phyloP scores from a whole-genome alignment of 495 filamentous ascomycete species.

The Penicillium lividum region DNA sequence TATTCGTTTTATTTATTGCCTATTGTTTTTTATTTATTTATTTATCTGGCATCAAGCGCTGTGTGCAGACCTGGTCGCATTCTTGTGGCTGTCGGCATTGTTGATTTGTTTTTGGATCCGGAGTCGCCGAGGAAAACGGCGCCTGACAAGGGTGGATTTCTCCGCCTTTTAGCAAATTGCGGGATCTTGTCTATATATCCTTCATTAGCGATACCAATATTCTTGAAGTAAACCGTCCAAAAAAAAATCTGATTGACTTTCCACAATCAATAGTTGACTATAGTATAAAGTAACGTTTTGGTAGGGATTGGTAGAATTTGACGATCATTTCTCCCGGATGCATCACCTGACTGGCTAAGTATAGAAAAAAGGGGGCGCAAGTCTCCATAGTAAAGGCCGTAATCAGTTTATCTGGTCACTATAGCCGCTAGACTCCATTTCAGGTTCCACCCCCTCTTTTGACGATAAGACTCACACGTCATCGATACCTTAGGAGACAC shows the following conservation, averaged over 20 bases:
- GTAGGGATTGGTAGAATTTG: not conserved
- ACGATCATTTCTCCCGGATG: not conserved
- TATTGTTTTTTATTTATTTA: not conserved
- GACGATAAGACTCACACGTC: conserved; percentile 33
- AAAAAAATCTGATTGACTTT: not conserved
- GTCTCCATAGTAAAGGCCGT: conserved; percentile 2
- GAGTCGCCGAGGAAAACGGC: conserved; percentile 22
- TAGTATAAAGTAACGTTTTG: conserved; percentile 2
- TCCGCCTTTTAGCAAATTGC: conserved; percentile 8
- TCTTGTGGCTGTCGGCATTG: conserved; percentile 12
- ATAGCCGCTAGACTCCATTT: conserved; percentile 6
- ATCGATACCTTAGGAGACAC: conserved; percentile 12
- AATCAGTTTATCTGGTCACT: not conserved
- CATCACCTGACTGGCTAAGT: conserved; percentile 6
- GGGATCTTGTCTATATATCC: conserved; percentile 28
- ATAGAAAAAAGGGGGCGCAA: not conserved
- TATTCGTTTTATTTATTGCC: conserved; percentile 21
- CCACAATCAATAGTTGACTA: not conserved
- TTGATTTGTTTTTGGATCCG: conserved; percentile 18
- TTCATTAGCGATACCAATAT: conserved; percentile 7
- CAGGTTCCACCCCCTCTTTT: conserved; percentile 35
- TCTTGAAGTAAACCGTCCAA: not conserved
- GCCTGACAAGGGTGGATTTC: conserved; percentile 18
- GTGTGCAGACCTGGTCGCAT: conserved; percentile 13
- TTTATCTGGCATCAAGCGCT: not conserved